Evolutionary conservation across 768 basidiomycete genomes (phyloP).

Genomic region (Kwoniella mangroviensis): DNA sequence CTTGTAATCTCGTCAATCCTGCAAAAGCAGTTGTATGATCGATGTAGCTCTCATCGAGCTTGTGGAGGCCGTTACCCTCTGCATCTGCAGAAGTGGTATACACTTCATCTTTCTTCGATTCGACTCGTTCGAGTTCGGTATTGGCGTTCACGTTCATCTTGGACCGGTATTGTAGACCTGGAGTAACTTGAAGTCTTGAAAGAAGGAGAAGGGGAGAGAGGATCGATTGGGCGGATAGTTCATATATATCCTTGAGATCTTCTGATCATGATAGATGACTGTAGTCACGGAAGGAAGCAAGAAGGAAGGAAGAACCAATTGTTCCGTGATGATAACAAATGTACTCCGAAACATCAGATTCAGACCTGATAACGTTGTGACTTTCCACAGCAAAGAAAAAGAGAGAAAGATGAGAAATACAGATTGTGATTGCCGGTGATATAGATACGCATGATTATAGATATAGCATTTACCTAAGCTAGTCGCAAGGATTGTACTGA

Average conservation of each 20-base stretch:
- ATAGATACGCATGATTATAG: not conserved
- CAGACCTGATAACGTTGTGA: not conserved
- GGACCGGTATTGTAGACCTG: not conserved
- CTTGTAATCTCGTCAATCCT: conserved; percentile 16
- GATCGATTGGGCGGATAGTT: no score
- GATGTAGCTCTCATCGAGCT: not conserved
- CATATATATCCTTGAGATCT: not conserved
- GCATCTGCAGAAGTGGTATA: conserved; percentile 4
- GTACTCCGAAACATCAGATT: conserved; percentile 2
- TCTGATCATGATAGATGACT: not conserved
- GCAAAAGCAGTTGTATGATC: conserved; percentile 17
- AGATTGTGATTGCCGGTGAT: not conserved
- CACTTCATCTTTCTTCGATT: conserved; percentile 15
- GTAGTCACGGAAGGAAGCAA: not conserved
- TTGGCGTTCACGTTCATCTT: not conserved
- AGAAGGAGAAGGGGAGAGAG: not conserved
- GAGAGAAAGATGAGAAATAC: not conserved
- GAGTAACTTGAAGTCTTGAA: not conserved
- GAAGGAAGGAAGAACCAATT: conserved; percentile 13
- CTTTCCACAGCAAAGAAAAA: not conserved
- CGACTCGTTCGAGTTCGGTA: conserved; percentile 13
- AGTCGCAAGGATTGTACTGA: not conserved
- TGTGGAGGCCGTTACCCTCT: not conserved
- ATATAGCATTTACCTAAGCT: no score
- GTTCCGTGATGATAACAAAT: conserved; percentile 17